Base-by-base conservation (phyloP, 1,284 basidiomycete species). In the Puccinia polysora region DNA sequence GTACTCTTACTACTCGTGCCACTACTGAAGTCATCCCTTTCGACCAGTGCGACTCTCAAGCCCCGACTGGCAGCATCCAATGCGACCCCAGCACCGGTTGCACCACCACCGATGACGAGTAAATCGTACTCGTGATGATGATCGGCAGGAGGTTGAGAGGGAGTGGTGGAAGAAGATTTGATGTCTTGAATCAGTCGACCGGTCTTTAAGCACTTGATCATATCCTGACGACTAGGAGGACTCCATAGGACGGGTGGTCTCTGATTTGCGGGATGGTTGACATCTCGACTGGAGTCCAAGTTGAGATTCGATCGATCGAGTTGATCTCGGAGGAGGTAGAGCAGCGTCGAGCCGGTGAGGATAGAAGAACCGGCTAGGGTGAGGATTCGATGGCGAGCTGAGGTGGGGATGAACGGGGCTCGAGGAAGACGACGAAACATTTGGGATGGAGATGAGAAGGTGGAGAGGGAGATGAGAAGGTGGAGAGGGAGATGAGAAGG, bases 1-100 rank as follows among this genome's bases (percentile, higher is more conserved):
- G 95, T 97, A 8, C 90, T 92, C 80, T 98, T 98, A 32, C 92
- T 96, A 2, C 91, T 96, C 0, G 95, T 97, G 18, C 92, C 90
- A 23, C 90, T 86, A 76, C 87, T 86, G 77, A 95, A 98, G 80
- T 98, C 95, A 78, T 91, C 90, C 56, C 91, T 83, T 80, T 98
- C 95, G 1, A 97, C 93, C 75, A 97, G 82, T 0, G 91, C 95
- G 23, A 97, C 93, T 79, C 87, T 91, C 74, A 98, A 84, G 0
- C 95, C 94, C 71, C 95, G 84, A 76, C 87, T 91, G 12, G 89
- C 92, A 36, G 95, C 95, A 80, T 98, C 95, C 30, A 97, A 85
- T 4, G 93, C 94, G 5, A 93, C 88, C 71, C 95, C 95, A 0
- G 93, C 88, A 53, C 95, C 94, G 0, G 93, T 97, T 1, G 95